Conservation (phyloP, 176 grass and related monocot genomes). For the Saccharum officinarum region DNA sequence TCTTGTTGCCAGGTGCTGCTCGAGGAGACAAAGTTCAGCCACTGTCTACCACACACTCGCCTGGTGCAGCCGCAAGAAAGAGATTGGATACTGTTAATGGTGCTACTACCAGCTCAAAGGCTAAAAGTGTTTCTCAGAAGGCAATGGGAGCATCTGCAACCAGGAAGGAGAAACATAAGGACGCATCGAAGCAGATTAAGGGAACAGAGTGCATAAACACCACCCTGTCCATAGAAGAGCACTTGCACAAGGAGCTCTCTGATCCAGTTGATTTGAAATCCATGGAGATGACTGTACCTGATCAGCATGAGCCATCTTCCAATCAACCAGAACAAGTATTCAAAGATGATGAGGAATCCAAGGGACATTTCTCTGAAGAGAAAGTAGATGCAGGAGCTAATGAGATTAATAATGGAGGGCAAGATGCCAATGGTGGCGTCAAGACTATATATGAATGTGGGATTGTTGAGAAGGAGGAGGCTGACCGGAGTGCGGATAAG, state of each 20-base stretch:
- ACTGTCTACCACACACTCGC: neutral
- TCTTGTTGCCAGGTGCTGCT: neutral
- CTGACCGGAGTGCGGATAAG: constrained; percentile 19
- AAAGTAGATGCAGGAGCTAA: neutral
- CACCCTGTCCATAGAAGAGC: constrained; percentile 32
- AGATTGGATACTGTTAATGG: constrained; percentile 36
- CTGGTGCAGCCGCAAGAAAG: neutral
- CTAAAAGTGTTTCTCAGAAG: constrained; percentile 39
- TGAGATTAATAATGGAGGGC: constrained; percentile 17
- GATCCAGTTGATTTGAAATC: constrained; percentile 31
- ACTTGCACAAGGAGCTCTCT: constrained; percentile 30
- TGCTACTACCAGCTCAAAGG: constrained; percentile 15
- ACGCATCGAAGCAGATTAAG: constrained; percentile 21
- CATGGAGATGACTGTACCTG: neutral
- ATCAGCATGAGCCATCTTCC: constrained; percentile 2
- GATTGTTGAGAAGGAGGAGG: constrained; percentile 11
- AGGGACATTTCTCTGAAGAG: neutral
- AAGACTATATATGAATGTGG: constrained; percentile 33
- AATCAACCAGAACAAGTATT: constrained; percentile 8
- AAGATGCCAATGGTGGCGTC: neutral
- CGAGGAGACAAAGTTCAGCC: constrained; percentile 35
- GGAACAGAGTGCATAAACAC: constrained; percentile 33
- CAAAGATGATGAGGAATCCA: constrained; percentile 25
- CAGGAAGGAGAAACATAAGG: constrained; percentile 38
- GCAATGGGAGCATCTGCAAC: neutral